phyloP scores from a whole-genome alignment of 352 stramenopile species.

The Phytophthora ohioensis region DNA sequence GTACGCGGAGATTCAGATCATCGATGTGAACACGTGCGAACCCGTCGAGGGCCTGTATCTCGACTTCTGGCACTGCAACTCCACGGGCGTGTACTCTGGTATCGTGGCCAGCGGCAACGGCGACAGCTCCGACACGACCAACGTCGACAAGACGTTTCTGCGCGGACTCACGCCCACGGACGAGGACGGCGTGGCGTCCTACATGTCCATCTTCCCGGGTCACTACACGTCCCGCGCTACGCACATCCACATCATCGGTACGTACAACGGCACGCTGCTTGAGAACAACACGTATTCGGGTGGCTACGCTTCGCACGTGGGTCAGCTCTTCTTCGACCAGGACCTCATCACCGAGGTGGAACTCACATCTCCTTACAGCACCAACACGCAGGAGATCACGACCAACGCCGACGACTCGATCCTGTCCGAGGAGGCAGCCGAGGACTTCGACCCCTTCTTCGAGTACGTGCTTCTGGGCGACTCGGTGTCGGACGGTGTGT shows the following conservation, averaged over 20 bases:
- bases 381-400: conserved; percentile 42
- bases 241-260: conserved; percentile 36
- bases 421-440: conserved; percentile 35
- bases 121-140: conserved; percentile 31
- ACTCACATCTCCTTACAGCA: conserved; percentile 24
- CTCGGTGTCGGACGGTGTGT: conserved; percentile 36
- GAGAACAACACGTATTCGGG: conserved; percentile 37
- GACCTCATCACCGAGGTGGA: conserved; percentile 38
- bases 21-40: conserved; percentile 40
- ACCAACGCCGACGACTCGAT: conserved; percentile 39
- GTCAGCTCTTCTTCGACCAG: conserved; percentile 39
- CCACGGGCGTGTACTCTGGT: conserved; percentile 37
- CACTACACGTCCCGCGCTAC: conserved; percentile 36
- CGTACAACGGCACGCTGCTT: conserved; percentile 37
- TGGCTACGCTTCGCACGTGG: conserved; percentile 30
- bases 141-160: conserved; percentile 31
- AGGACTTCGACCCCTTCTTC: conserved; percentile 47
- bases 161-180: conserved; percentile 31
- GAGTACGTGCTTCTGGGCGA: conserved; percentile 48
- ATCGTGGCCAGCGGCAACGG: conserved; percentile 34
- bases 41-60: conserved; percentile 32
- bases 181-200: conserved; percentile 25
- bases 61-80: conserved; percentile 43
- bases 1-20: conserved; percentile 38
- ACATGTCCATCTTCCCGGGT: conserved; percentile 32